A percentile compares a stretch with the other conserved stretches of the same genome.
Evolutionary conservation across 106 monocot genomes (phyloP).

Genomic region (Vanilla planifolia): DNA sequence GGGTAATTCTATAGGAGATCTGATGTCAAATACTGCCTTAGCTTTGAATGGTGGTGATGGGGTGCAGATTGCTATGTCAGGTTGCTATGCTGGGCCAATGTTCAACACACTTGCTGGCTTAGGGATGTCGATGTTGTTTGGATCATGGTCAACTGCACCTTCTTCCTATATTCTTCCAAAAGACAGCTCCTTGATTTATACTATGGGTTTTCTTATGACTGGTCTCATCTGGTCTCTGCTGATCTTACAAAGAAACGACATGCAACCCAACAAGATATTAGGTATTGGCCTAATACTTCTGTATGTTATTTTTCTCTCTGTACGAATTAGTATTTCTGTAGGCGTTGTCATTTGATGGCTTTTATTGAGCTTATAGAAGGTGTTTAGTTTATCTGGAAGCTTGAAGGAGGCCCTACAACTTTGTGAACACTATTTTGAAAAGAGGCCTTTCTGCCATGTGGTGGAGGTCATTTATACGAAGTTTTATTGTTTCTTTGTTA

Average conservation of each 20-base stretch:
- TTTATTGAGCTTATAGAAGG: constrained; percentile 8
- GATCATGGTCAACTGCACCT: constrained; percentile 52
- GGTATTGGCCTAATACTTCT: constrained; percentile 63
- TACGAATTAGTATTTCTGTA: constrained; percentile 40
- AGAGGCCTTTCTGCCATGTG: neutral
- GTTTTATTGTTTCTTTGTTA: too few species aligned
- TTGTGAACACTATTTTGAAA: neutral
- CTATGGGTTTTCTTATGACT: constrained; percentile 58
- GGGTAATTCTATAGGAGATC: constrained; percentile 99
- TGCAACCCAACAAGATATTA: constrained; percentile 58
- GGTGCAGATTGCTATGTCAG: constrained; percentile 93
- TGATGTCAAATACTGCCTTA: constrained; percentile 85
- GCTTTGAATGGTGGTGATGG: constrained; percentile 83
- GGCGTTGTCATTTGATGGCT: constrained; percentile 37
- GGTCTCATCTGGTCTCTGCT: constrained; percentile 65
- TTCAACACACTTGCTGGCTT: constrained; percentile 94
- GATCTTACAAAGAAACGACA: constrained; percentile 41
- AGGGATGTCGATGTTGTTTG: constrained; percentile 69
- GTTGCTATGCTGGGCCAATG: constrained; percentile 98
- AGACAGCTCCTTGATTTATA: constrained; percentile 61
- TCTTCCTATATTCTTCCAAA: constrained; percentile 47
- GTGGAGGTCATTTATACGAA: too few species aligned
- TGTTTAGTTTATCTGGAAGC: neutral
- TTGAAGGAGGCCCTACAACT: neutral
- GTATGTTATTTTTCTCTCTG: constrained; percentile 53